Conservation (phyloP, 305 asterid genomes). For the Fraxinus xanthoxyloides region DNA sequence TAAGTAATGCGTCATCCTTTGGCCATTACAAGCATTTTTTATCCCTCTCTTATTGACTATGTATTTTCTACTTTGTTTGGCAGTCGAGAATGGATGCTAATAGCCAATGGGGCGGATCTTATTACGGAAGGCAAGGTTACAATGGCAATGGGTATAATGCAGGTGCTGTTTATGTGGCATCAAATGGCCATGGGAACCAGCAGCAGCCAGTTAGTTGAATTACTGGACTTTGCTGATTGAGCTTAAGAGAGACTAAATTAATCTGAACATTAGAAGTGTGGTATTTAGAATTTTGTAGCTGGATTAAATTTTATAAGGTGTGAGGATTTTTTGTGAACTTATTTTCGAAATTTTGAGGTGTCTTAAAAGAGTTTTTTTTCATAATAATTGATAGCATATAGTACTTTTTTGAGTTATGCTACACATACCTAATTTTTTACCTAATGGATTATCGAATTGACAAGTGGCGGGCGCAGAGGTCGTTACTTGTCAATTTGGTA, state of each 20-base stretch:
- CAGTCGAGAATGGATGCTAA: conserved; percentile 36
- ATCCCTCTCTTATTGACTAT: background rate
- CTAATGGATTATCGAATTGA: too few relatives aligned
- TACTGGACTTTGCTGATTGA: background rate
- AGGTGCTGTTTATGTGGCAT: conserved; percentile 38
- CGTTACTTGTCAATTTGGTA: too few relatives aligned
- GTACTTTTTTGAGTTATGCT: too few relatives aligned
- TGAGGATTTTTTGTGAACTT: conserved; percentile 4
- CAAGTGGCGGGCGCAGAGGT: too few relatives aligned
- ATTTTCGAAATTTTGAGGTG: conserved; percentile 30
- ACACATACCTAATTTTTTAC: too few relatives aligned
- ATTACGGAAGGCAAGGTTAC: conserved; percentile 46
- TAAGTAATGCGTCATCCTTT: background rate
- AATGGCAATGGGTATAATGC: conserved; percentile 48
- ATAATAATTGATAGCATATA: background rate
- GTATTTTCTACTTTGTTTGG: conserved; percentile 1
- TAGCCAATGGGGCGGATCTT: conserved; percentile 39
- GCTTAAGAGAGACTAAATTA: conserved; percentile 20
- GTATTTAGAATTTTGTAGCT: conserved; percentile 39
- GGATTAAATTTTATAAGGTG: conserved; percentile 27
- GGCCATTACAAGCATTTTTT: background rate
- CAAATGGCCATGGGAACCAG: conserved; percentile 47
- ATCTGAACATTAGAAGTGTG: conserved; percentile 20
- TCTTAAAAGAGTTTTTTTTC: background rate
- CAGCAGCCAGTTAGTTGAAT: conserved; percentile 56